A percentile compares a stretch with the other conserved stretches of the same genome.
These are phyloP conservation scores for Lentinula edodes DNA, from an alignment of 768 basidiomycete genomes.

Conservation along the genomic window DNA sequence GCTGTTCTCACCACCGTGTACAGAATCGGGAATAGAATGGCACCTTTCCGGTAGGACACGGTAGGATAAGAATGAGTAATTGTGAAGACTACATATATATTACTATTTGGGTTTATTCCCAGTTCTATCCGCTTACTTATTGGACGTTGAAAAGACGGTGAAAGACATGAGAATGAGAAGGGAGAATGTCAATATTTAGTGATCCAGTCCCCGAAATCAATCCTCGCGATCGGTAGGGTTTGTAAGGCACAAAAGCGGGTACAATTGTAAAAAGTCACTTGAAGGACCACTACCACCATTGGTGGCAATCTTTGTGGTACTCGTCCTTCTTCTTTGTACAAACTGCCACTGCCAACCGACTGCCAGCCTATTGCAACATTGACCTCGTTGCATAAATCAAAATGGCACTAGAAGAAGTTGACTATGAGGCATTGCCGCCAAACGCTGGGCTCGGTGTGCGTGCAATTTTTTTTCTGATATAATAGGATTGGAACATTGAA, in stretches of 20 bases:
- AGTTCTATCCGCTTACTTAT: neutral
- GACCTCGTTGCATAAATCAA: no score
- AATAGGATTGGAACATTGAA: no score
- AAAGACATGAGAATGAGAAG: neutral
- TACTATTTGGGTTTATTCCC: neutral
- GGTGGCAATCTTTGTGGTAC: neutral
- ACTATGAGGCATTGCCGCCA: conserved; percentile 51
- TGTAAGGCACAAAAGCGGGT: neutral
- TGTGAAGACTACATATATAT: neutral
- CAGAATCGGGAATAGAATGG: neutral
- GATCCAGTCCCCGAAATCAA: neutral
- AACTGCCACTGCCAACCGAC: neutral
- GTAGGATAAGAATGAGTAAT: neutral
- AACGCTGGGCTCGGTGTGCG: conserved; percentile 76
- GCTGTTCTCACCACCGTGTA: neutral
- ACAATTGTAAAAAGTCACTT: neutral
- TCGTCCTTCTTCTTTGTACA: neutral
- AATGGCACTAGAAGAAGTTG: conserved; percentile 37
- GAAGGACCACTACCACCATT: neutral
- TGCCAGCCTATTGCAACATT: neutral
- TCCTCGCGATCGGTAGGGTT: neutral
- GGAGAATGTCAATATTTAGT: neutral
- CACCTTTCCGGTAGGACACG: neutral
- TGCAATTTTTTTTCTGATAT: conserved; percentile 1
- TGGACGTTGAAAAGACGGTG: neutral